Evolutionary conservation across 2,329 filamentous ascomycete species (phyloP), one percentile per base, ranked within the genome.

Genomic region (Penicillium digitatum): DNA sequence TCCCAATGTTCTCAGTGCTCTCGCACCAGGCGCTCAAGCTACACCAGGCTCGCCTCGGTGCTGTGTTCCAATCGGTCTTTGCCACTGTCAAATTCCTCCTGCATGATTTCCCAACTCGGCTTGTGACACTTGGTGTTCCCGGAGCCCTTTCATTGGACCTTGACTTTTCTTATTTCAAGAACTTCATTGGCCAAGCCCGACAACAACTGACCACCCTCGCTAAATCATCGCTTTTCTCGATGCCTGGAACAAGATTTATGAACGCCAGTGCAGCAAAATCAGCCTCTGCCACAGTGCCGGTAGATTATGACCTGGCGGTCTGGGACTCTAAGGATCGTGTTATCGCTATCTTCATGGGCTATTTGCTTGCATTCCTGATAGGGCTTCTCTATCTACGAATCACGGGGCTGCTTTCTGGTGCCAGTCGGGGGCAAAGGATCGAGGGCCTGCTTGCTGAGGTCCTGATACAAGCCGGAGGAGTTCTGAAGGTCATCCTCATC

Each of bases 401-500:
- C 55, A 87, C 87, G 26, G 82, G 82, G 6, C 84, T 89, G 0
- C 82, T 96, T 60, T 86, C 87, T 51, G 76, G 76, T 26, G 78
- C 78, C 3, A 77, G 78, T 45, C 74, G 79, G 48, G 79, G 79
- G 5, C 81, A 82, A 55, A 79, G 78, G 58, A 73, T 83, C 4
- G 92, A 97, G 71, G 88, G 87, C 8, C 73, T 96, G 39, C 63
- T 76, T 55, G 87, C 93, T 24, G 93, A 97, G 60, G 81, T 87
- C 1, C 80, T 99, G 22, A 87, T 91, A 60, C 95, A 99, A 79
- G 94, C 94, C 45, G 95, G 94, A 39, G 94, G 95, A 14, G 93
- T 99, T 10, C 86, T 96, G 80, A 99, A 99, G 73, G 94, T 99
- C 22, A 95, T 99, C 48, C 78, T 97, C 57, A 97, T 99, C 66